Evolutionary conservation across 2,329 filamentous ascomycete species (phyloP).

Genomic region (Fusarium bactridioides): DNA sequence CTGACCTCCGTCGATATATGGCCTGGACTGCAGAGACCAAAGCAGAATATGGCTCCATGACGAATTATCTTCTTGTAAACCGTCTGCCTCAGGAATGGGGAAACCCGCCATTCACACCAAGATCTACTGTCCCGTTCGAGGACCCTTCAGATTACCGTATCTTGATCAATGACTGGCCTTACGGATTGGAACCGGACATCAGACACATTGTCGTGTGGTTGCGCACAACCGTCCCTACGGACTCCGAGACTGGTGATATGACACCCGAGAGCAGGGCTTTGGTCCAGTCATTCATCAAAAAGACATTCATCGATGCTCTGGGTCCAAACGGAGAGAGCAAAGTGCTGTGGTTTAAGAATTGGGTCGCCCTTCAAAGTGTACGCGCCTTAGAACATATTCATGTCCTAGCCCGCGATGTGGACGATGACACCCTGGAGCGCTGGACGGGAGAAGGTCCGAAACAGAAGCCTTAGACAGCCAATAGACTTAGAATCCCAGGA

Average conservation of each 20-base stretch:
- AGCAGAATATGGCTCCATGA: conserved; percentile 78
- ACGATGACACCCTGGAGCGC: conserved; percentile 58
- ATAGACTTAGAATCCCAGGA: not conserved
- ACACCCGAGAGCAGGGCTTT: conserved; percentile 69
- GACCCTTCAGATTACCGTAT: conserved; percentile 70
- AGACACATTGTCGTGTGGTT: conserved; percentile 93
- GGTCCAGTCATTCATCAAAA: conserved; percentile 74
- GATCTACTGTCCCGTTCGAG: conserved; percentile 60
- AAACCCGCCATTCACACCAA: conserved; percentile 61
- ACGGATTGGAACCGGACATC: conserved; percentile 72
- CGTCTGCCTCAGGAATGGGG: conserved; percentile 75
- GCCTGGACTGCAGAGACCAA: conserved; percentile 77
- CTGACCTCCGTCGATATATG: conserved; percentile 81
- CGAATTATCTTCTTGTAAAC: conserved; percentile 78
- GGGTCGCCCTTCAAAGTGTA: conserved; percentile 87
- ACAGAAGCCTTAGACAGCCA: conserved; percentile 39
- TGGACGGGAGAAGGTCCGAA: conserved; percentile 61
- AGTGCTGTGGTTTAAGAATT: conserved; percentile 93
- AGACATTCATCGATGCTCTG: conserved; percentile 70
- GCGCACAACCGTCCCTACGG: conserved; percentile 79
- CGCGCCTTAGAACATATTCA: conserved; percentile 90
- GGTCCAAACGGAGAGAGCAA: conserved; percentile 57
- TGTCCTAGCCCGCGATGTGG: conserved; percentile 68
- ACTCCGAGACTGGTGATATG: conserved; percentile 74
- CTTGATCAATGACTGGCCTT: conserved; percentile 92